Evolutionary conservation across 2,329 filamentous ascomycete genomes (phyloP).

Genomic region (Emericellopsis atlantica): DNA sequence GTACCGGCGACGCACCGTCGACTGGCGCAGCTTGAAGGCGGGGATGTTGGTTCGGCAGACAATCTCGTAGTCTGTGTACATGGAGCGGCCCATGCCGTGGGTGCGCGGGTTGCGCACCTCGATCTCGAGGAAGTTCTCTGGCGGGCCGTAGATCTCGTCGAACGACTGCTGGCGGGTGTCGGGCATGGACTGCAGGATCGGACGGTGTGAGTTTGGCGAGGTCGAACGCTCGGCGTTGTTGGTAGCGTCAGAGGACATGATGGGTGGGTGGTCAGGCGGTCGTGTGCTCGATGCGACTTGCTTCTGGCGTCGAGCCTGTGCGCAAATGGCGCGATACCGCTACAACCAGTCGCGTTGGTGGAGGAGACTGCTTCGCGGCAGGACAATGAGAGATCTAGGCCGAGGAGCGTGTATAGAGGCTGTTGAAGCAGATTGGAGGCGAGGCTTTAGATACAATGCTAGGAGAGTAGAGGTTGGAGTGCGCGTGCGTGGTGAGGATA

Average conservation of each 20-base stretch:
- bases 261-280: too few relatives aligned
- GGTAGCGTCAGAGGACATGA: not conserved
- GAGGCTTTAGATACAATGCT: too few relatives aligned
- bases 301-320: too few relatives aligned
- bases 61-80: conserved; percentile 99
- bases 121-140: conserved; percentile 98
- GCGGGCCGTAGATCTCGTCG: conserved; percentile 96
- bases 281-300: too few relatives aligned
- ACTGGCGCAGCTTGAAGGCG: conserved; percentile 90
- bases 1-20: conserved; percentile 82
- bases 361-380: too few relatives aligned
- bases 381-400: too few relatives aligned
- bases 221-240: not conserved
- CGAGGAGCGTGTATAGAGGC: too few relatives aligned
- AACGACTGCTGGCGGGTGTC: conserved; percentile 84
- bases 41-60: conserved; percentile 97
- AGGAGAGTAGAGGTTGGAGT: too few relatives aligned
- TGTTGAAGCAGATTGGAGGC: too few relatives aligned
- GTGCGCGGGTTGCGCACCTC: conserved; percentile 93
- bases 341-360: too few relatives aligned
- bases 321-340: too few relatives aligned
- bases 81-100: conserved; percentile 83
- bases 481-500: too few relatives aligned
- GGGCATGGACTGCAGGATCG: conserved; percentile 53
- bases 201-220: conserved; percentile 26